phyloP scores from a whole-genome alignment of 257 asterid species.

The Salvia miltiorrhiza region DNA sequence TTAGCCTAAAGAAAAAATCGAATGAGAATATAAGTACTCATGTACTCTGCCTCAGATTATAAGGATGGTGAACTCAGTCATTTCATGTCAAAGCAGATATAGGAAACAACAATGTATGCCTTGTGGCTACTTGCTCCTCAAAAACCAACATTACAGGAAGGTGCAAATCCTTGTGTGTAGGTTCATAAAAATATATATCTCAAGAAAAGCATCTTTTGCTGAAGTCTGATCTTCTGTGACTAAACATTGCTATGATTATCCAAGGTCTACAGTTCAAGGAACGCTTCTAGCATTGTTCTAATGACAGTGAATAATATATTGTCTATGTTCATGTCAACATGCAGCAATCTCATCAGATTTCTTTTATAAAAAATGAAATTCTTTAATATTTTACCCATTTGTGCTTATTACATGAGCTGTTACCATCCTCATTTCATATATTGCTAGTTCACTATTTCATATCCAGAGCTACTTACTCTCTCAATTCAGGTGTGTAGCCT shows the following conservation, averaged over 20 bases:
- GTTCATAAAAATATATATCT: too few species aligned
- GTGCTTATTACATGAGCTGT: neutral
- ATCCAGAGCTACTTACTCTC: conserved; percentile 60
- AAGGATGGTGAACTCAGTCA: neutral
- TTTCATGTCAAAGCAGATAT: neutral
- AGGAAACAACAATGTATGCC: neutral
- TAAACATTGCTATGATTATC: neutral
- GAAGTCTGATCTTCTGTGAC: neutral
- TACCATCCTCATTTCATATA: neutral
- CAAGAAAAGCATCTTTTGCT: neutral
- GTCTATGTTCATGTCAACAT: neutral
- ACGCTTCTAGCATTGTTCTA: neutral
- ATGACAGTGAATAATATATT: neutral
- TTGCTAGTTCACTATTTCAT: neutral
- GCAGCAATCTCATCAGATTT: neutral
- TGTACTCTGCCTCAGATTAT: neutral
- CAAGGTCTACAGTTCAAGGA: neutral
- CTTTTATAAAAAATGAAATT: neutral
- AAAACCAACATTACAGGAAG: neutral
- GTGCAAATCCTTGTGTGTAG: too few species aligned
- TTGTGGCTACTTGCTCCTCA: neutral
- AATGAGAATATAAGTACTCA: neutral
- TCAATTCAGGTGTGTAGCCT: conserved; percentile 59
- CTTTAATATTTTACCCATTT: neutral
- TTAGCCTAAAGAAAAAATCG: conserved; percentile 27